These are phyloP conservation scores for Sclerotiophoma versabilis DNA, from an alignment of 2,329 filamentous ascomycete genomes.

Conservation along the genomic window DNA sequence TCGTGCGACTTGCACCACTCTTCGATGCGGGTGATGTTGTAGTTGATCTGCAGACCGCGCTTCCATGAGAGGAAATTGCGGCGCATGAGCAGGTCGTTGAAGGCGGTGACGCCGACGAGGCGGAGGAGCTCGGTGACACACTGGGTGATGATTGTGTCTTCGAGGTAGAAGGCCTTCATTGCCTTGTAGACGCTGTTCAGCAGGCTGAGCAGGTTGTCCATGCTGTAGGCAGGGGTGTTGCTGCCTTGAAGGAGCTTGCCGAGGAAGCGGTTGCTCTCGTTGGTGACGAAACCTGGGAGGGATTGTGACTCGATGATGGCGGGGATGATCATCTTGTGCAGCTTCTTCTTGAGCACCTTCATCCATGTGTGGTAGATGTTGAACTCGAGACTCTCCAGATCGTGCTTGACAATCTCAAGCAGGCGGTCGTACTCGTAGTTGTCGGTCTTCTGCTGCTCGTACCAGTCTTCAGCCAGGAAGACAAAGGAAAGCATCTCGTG, in stretches of 20 bases:
- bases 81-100: constrained; percentile 97
- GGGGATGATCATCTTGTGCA: constrained; percentile 99
- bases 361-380: constrained; percentile 99
- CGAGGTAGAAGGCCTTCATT: constrained; percentile 98
- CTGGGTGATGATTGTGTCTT: constrained; percentile 95
- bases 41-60: constrained; percentile 98
- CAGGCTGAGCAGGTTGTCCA: constrained; percentile 96
- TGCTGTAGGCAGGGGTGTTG: constrained; percentile 94
- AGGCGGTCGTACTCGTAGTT: constrained; percentile 99
- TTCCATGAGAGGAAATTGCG: constrained; percentile 99
- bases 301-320: constrained; percentile 99
- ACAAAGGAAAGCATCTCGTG: constrained; percentile 99
- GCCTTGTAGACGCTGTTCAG: constrained; percentile 97
- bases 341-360: constrained; percentile 99
- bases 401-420: constrained; percentile 98
- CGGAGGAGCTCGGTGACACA: constrained; percentile 92
- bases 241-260: constrained; percentile 94
- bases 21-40: constrained; percentile 99
- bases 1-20: constrained; percentile 99
- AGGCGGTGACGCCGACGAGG: constrained; percentile 94
- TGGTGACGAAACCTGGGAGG: constrained; percentile 96
- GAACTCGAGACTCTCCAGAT: constrained; percentile 97
- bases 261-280: constrained; percentile 96
- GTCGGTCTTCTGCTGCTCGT: constrained; percentile 98
- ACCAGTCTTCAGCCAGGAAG: constrained; percentile 99